Evolutionary conservation across 768 basidiomycete species (phyloP).

Genomic region (Daedaleopsis sinensis): DNA sequence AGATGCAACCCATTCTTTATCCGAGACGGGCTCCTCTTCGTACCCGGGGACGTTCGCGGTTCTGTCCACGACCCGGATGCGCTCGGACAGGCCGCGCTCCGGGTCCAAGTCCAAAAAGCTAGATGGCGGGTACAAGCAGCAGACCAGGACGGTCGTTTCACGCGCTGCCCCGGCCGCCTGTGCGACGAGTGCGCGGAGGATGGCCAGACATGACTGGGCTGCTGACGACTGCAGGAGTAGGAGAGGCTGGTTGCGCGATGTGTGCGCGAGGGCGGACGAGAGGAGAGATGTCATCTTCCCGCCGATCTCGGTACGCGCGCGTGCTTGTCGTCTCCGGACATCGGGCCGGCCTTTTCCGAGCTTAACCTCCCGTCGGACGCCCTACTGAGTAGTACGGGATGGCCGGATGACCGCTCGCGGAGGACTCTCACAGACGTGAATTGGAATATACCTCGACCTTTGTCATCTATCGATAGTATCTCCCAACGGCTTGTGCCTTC

Average conservation of each 20-base stretch:
- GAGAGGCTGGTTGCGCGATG: conserved; percentile 22
- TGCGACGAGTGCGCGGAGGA: conserved; percentile 22
- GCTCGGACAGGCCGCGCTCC: conserved; percentile 22
- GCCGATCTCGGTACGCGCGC: neutral
- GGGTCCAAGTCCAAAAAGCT: conserved; percentile 43
- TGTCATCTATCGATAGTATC: too few relatives aligned
- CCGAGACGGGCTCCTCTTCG: conserved; percentile 36
- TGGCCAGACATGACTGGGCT: conserved; percentile 30
- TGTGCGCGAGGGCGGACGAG: conserved; percentile 22
- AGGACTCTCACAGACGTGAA: too few relatives aligned
- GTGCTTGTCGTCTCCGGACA: neutral
- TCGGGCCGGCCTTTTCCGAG: neutral
- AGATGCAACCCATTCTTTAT: conserved; percentile 23
- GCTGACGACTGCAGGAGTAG: conserved; percentile 30
- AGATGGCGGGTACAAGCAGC: conserved; percentile 57
- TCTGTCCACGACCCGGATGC: conserved; percentile 52
- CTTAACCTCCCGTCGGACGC: too few relatives aligned
- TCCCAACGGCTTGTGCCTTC: too few relatives aligned
- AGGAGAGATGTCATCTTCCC: conserved; percentile 24
- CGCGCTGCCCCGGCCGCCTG: conserved; percentile 20
- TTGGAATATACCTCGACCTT: too few relatives aligned
- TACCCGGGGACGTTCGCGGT: conserved; percentile 58
- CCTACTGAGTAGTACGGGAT: too few relatives aligned
- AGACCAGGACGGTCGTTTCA: conserved; percentile 50
- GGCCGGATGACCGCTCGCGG: too few relatives aligned